Evolutionary conservation across 2,329 filamentous ascomycete genomes (phyloP), one percentile per base, ranked within the genome.

Genomic region (Fusarium siculi): DNA sequence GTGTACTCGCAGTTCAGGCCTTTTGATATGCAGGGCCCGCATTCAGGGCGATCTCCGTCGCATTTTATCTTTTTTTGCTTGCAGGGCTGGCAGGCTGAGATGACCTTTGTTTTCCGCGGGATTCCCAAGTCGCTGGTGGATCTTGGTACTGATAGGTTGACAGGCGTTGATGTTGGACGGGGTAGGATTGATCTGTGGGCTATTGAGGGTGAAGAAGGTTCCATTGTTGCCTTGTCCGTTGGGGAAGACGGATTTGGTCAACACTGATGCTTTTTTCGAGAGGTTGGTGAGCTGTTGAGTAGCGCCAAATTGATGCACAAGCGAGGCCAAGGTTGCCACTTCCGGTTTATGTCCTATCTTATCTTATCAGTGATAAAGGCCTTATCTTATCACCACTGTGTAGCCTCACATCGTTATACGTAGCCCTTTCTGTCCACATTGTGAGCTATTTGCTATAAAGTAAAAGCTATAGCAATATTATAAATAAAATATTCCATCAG

Each of bases 111-210:
- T 34, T n/a, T 40, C 0, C 47, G 57, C 0, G 49, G 49, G 4
- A 53, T 37, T 4, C 1, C 18, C 0, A 37, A 21, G 32, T 37
- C 14, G 23, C n/a, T 21, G 18, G 32, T 16, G n/a, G 23, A 4
- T 2, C 1, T 25, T 11, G 18, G 32, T 2, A 15, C 10, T 2
- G 18, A 8, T 6, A 12, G 18, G 2, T 3, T 12, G 12, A 6
- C 4, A 3, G 32, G 32, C 18, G 18, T 37, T 25, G 18, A 0
- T 3, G 5, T 5, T 53, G 32, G 49, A 6, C 32, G 49, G 1
- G 49, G 49, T 8, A 53, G 9, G 23, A 53, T 28, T 25, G 32
- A 1, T 3, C 32, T 11, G 6, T 1, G 9, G 32, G 7, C 7
- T 21, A 14, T 36, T 12, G 49, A 53, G 5, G 18, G 16, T 37